Base-by-base conservation (phyloP, 2,329 filamentous ascomycete genomes). In the Ascochyta clinopodiicola region DNA sequence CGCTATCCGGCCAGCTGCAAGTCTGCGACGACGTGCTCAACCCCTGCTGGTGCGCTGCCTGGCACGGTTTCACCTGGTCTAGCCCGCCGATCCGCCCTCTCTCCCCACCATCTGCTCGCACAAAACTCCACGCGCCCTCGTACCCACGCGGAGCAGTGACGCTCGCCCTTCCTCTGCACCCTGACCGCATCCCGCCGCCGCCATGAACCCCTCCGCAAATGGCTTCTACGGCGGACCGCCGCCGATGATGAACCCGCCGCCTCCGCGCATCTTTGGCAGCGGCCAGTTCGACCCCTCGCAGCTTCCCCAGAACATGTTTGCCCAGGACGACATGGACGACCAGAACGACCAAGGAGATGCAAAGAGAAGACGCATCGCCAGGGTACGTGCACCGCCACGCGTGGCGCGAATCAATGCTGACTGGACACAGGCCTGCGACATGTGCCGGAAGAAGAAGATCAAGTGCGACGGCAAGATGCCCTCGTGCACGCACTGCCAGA, bases 391-490 rank as follows among this genome's bases (percentile, higher is more conserved):
- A 34, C 31, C 38, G 12, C 59, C 54, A 59, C 49, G 27, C 19
- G 22, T 24, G 19, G 17, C 22, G 19, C 53, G 39, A 50, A 17
- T 17, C 48, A 44, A 31, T 63, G 63, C 68, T 71, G 59, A 72
- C 67, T 44, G 31, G 37, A 27, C 62, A 40, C 68, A 93, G 90
- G 92, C 92, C 46, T 96, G 92, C 79, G 93, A 96, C 69, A 96
- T 96, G 92, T 98, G 94, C 75, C 85, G 93, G 68, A 96, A 96
- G 80, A 89, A 89, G 78, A 96, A 94, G 83, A 95, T 98, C 78
- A 98, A 98, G 79, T 98, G 94, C 77, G 95, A 98, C 73, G 94
- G 95, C 64, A 96, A 96, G 79, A 86, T 96, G 78, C 94, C 95
- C 34, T 88, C 92, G 57, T 99, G 95, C 78, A 93, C 91, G 7